Evolutionary conservation across 345 rosid genomes (phyloP).

Genomic region (Populus simonii): DNA sequence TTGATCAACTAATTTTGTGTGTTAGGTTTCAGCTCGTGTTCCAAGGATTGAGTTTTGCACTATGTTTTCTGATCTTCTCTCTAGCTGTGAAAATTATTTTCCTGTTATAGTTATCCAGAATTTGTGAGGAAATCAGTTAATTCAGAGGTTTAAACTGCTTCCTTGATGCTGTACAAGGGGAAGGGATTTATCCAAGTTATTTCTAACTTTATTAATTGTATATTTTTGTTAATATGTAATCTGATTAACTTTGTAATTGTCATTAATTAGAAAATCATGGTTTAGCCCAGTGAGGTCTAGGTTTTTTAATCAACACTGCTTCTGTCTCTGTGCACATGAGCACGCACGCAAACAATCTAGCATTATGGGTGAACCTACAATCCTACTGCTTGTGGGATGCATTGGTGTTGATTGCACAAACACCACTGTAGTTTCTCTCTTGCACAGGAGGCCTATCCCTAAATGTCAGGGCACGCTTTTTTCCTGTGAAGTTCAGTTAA

Average conservation of each 20-base stretch:
- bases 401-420: background rate
- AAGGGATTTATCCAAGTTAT: background rate
- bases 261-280: background rate
- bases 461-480: background rate
- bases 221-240: background rate
- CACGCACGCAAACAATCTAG: background rate
- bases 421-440: background rate
- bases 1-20: constrained; percentile 2
- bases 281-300: background rate
- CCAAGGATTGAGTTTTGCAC: background rate
- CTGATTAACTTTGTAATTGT: background rate
- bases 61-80: background rate
- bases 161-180: background rate
- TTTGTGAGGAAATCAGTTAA: background rate
- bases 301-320: background rate
- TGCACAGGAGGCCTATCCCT: background rate
- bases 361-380: background rate
- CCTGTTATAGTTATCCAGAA: background rate
- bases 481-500: background rate
- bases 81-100: background rate
- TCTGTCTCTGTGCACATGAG: background rate
- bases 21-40: background rate
- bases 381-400: background rate
- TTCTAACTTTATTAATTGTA: background rate
- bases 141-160: background rate